Percentiles rank a stretch among this genome's conserved stretches.
These are phyloP conservation scores for Aspergillus hortae DNA, from an alignment of 2,329 filamentous ascomycete genomes.

Conservation along the genomic window DNA sequence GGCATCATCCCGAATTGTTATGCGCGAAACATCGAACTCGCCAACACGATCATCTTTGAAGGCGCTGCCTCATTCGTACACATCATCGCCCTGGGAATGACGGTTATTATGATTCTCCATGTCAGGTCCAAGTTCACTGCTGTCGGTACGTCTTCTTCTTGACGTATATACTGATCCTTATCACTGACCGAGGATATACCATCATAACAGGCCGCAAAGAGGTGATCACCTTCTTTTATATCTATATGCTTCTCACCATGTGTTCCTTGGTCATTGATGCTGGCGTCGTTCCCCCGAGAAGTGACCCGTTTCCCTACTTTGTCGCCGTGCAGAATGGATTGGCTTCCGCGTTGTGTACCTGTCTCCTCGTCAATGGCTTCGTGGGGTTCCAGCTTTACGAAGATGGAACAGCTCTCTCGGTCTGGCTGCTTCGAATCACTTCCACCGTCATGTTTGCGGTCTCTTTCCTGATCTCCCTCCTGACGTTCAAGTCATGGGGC, in stretches of 20 bases:
- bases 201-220: constrained; percentile 57
- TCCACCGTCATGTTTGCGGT: constrained; percentile 80
- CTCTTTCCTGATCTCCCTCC: constrained; percentile 79
- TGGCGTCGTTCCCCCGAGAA: constrained; percentile 83
- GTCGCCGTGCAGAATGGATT: constrained; percentile 82
- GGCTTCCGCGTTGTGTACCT: constrained; percentile 79
- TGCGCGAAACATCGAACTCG: constrained; percentile 89
- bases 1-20: constrained; percentile 90
- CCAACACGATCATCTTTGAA: constrained; percentile 98
- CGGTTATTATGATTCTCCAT: constrained; percentile 94
- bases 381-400: constrained; percentile 98
- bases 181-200: not conserved
- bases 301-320: constrained; percentile 82
- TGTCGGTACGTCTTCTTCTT: constrained; percentile 63
- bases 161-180: not conserved
- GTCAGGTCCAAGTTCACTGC: constrained; percentile 97
- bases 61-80: constrained; percentile 88
- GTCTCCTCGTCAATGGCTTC: constrained; percentile 92
- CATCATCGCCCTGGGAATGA: constrained; percentile 87
- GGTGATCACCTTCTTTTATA: constrained; percentile 90
- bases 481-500: constrained; percentile 90
- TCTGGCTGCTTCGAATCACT: constrained; percentile 83
- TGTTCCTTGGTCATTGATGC: constrained; percentile 87
- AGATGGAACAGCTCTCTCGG: constrained; percentile 86
- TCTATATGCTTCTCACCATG: constrained; percentile 88